These are phyloP conservation scores for Neofusicoccum cordaticola DNA, from an alignment of 2,329 filamentous ascomycete species.

Conservation along the genomic window DNA sequence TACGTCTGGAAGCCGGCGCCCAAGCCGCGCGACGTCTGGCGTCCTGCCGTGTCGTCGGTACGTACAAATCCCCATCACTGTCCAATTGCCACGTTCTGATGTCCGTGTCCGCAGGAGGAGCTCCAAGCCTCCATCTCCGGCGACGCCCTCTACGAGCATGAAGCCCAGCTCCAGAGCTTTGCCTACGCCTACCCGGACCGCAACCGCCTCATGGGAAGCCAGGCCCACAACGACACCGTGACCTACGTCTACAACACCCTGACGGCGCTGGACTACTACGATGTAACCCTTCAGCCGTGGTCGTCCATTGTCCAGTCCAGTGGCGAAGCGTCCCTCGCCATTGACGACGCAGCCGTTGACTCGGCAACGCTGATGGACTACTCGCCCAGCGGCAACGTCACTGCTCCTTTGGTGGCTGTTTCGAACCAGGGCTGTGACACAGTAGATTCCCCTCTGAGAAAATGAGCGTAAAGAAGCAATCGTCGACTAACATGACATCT, in stretches of 20 bases:
- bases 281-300: conserved; percentile 32
- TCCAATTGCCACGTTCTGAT: not conserved
- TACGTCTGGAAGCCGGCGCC: conserved; percentile 10
- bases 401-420: conserved; percentile 27
- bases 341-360: conserved; percentile 24
- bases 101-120: conserved; percentile 23
- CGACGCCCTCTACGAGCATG: conserved; percentile 28
- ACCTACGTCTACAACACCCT: conserved; percentile 35
- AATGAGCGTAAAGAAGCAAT: not conserved
- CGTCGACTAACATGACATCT: not conserved
- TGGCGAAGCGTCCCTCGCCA: conserved; percentile 23
- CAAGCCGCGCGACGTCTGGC: not conserved
- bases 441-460: conserved; percentile 23
- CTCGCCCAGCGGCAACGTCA: conserved; percentile 28
- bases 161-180: conserved; percentile 34
- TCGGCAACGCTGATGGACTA: conserved; percentile 21
- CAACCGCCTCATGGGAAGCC: conserved; percentile 38
- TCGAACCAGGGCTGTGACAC: conserved; percentile 31
- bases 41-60: not conserved
- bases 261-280: conserved; percentile 38
- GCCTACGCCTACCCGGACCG: conserved; percentile 36
- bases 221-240: conserved; percentile 40
- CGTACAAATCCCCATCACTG: not conserved
- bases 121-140: conserved; percentile 32
- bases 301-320: conserved; percentile 24